Conservation (phyloP, 2,329 filamentous ascomycete genomes). For the Akanthomyces dipterigenus region DNA sequence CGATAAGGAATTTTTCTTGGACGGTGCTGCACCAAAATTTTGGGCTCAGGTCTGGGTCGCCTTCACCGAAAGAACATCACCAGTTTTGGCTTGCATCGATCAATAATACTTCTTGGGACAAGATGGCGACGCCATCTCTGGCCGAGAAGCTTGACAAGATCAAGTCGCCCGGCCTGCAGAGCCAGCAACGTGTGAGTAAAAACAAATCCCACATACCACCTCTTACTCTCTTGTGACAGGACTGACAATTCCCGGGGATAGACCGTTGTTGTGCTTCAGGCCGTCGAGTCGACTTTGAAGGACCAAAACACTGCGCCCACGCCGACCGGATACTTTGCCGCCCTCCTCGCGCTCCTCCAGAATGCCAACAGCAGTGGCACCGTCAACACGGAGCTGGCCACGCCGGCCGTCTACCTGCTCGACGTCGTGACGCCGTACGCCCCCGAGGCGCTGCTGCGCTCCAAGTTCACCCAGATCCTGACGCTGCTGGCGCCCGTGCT, state of each 20-base stretch:
- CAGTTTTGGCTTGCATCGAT: neutral
- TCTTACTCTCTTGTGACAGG: neutral
- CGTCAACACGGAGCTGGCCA: conserved; percentile 74
- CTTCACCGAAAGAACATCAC: conserved; percentile 1
- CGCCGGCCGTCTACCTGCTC: conserved; percentile 89
- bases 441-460: conserved; percentile 78
- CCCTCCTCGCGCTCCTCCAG: conserved; percentile 79
- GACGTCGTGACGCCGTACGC: conserved; percentile 83
- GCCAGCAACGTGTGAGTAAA: conserved; percentile 73
- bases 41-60: neutral
- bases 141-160: conserved; percentile 96
- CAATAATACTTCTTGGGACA: conserved; percentile 18
- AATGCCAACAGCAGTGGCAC: conserved; percentile 65
- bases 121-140: conserved; percentile 50
- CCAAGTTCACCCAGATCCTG: conserved; percentile 93
- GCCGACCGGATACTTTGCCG: conserved; percentile 89
- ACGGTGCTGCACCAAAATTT: conserved; percentile 12
- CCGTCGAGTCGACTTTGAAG: conserved; percentile 86
- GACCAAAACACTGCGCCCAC: conserved; percentile 79
- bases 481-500: conserved; percentile 78
- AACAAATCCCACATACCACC: neutral
- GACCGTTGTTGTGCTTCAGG: conserved; percentile 69
- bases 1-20: conserved; percentile 20
- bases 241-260: conserved; percentile 13
- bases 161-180: conserved; percentile 91